These are phyloP conservation scores for Mucor plumbeus DNA, from an alignment of 371 early-diverging fungal genomes.

Conservation along the genomic window DNA sequence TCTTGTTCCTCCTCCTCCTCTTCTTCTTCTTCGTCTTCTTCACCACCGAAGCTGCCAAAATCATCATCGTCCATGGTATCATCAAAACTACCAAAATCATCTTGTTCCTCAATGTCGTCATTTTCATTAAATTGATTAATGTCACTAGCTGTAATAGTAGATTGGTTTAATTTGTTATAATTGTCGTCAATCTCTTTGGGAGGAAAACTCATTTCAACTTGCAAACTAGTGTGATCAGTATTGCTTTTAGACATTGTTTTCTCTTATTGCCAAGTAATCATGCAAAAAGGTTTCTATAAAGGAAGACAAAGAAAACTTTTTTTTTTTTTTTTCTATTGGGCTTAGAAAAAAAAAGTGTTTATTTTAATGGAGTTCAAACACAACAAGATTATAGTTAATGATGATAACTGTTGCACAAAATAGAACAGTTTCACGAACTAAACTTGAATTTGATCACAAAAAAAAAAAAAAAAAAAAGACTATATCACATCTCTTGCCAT, in stretches of 20 bases:
- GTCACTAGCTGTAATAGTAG: neutral
- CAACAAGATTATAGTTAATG: no score
- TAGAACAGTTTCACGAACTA: no score
- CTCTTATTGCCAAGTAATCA: neutral
- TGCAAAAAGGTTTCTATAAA: neutral
- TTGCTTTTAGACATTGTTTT: neutral
- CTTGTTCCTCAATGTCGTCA: neutral
- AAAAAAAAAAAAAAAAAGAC: no score
- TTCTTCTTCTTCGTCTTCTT: neutral
- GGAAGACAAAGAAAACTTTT: neutral
- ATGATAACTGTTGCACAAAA: neutral
- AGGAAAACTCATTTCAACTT: no score
- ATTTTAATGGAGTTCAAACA: neutral
- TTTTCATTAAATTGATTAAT: neutral
- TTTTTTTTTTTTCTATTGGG: neutral
- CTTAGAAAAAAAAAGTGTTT: neutral
- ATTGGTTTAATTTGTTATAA: neutral
- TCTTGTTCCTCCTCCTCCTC: neutral
- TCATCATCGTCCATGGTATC: slow-evolving; percentile 23
- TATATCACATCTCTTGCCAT: no score
- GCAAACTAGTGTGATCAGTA: neutral
- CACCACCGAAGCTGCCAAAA: slow-evolving; percentile 13
- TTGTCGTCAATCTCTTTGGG: neutral
- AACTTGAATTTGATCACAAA: no score
- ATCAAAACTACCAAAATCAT: neutral